Conservation (phyloP, 441 rosid species). For the Populus hybrid region DNA sequence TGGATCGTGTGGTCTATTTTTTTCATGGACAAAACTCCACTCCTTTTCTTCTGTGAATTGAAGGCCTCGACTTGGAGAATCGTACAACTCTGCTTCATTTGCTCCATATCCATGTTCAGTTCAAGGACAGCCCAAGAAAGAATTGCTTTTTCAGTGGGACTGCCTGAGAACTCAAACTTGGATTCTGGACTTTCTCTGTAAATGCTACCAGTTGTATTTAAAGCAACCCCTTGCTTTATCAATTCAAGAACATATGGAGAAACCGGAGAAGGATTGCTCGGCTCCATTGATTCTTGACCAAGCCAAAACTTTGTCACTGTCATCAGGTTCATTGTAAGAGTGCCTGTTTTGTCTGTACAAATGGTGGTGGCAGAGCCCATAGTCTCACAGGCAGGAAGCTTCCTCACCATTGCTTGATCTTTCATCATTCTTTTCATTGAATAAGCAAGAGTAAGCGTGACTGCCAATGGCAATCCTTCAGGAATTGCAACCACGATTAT, state of each 20-base stretch:
- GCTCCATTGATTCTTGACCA: slow-evolving; percentile 42
- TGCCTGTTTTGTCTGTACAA: slow-evolving; percentile 44
- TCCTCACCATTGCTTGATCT: slow-evolving; percentile 43
- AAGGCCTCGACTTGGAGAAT: slow-evolving; percentile 52
- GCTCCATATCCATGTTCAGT: slow-evolving; percentile 53
- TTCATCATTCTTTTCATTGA: slow-evolving; percentile 55
- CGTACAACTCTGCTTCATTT: slow-evolving; percentile 17
- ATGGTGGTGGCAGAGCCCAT: slow-evolving; percentile 47
- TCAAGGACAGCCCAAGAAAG: slow-evolving; percentile 44
- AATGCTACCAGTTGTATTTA: slow-evolving; percentile 59
- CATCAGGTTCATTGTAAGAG: slow-evolving; percentile 39
- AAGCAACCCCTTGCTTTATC: slow-evolving; percentile 53
- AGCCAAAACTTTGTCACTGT: slow-evolving; percentile 33
- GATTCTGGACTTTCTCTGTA: slow-evolving; percentile 25
- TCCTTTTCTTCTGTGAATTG: slow-evolving; percentile 40
- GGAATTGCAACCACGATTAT: slow-evolving; percentile 52
- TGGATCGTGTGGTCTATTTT: slow-evolving; percentile 22
- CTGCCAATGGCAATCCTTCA: slow-evolving; percentile 50
- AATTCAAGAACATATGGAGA: slow-evolving; percentile 36
- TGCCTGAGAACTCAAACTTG: slow-evolving; percentile 35
- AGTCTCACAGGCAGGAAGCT: slow-evolving; percentile 40
- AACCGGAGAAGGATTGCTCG: slow-evolving; percentile 38
- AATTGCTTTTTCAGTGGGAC: slow-evolving; percentile 56
- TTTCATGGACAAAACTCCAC: slow-evolving; percentile 33
- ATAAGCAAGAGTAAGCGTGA: slow-evolving; percentile 29